These are phyloP conservation scores for Astragalus glycyphyllos DNA, from an alignment of 306 rosid species.

Conservation along the genomic window DNA sequence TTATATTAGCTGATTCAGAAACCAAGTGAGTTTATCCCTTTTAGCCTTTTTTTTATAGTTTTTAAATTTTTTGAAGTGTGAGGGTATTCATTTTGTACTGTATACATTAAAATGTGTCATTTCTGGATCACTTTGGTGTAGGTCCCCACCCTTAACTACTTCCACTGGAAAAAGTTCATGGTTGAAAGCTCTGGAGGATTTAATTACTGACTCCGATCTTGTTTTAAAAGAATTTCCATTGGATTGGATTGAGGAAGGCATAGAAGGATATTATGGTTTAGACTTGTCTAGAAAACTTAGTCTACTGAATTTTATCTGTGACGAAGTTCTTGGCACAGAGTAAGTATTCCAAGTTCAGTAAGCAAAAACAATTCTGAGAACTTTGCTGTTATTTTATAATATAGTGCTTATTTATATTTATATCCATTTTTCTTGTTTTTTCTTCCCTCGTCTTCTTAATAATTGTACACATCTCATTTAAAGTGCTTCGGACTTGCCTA, in stretches of 20 bases:
- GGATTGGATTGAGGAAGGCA: slow-evolving; percentile 38
- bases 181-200: slow-evolving; percentile 42
- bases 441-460: background rate
- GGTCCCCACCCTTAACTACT: slow-evolving; percentile 40
- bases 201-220: slow-evolving; percentile 36
- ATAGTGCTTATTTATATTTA: background rate
- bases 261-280: slow-evolving; percentile 36
- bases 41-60: background rate
- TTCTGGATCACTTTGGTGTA: slow-evolving; percentile 22
- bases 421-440: background rate
- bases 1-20: slow-evolving; percentile 44
- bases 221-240: slow-evolving; percentile 40
- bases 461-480: slow-evolving; percentile 26
- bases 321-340: slow-evolving; percentile 50
- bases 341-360: slow-evolving; percentile 33
- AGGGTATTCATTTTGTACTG: background rate
- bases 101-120: slow-evolving; percentile 1
- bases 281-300: slow-evolving; percentile 44
- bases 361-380: slow-evolving; percentile 13
- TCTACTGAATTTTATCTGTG: slow-evolving; percentile 50
- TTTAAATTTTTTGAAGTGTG: background rate
- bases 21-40: slow-evolving; percentile 27
- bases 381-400: background rate
- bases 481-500: slow-evolving; percentile 22
- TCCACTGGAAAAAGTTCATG: slow-evolving; percentile 43